A percentile compares a stretch with the other conserved stretches of the same genome.
These are phyloP conservation scores for Ilyonectria robusta DNA, from an alignment of 2,329 filamentous ascomycete genomes.

Conservation along the genomic window DNA sequence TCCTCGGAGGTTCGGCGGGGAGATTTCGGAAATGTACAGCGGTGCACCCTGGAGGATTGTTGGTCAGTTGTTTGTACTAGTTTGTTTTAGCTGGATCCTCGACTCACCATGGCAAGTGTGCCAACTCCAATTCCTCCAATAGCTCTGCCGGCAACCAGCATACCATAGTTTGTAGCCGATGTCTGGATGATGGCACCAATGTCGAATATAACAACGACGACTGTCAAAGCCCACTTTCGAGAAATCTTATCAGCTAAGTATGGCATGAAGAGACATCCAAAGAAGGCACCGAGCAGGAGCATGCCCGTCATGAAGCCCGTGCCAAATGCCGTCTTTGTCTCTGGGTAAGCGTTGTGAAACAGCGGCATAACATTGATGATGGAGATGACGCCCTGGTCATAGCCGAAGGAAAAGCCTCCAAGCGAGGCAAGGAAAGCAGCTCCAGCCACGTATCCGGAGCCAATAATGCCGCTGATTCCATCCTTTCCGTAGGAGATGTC, in stretches of 20 bases:
- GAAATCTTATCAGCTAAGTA: constrained; percentile 51
- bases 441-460: constrained; percentile 55
- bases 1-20: constrained; percentile 47
- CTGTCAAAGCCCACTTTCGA: constrained; percentile 67
- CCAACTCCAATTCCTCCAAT: constrained; percentile 68
- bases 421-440: constrained; percentile 58
- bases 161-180: constrained; percentile 60
- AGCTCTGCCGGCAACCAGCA: constrained; percentile 68
- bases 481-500: constrained; percentile 20
- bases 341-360: constrained; percentile 56
- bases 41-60: constrained; percentile 26
- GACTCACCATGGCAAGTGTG: constrained; percentile 61
- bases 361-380: constrained; percentile 60
- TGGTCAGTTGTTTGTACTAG: not conserved
- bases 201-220: constrained; percentile 66
- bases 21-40: constrained; percentile 47
- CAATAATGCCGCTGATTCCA: constrained; percentile 54
- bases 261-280: constrained; percentile 20
- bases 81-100: not conserved
- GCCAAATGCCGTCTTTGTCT: constrained; percentile 35
- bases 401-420: constrained; percentile 47
- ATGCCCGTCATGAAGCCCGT: constrained; percentile 49
- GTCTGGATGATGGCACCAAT: constrained; percentile 67
- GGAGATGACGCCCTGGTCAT: constrained; percentile 53
- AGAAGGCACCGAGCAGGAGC: constrained; percentile 24